Evolutionary conservation across 306 rosid genomes (phyloP).

Genomic region (Malus fusca): DNA sequence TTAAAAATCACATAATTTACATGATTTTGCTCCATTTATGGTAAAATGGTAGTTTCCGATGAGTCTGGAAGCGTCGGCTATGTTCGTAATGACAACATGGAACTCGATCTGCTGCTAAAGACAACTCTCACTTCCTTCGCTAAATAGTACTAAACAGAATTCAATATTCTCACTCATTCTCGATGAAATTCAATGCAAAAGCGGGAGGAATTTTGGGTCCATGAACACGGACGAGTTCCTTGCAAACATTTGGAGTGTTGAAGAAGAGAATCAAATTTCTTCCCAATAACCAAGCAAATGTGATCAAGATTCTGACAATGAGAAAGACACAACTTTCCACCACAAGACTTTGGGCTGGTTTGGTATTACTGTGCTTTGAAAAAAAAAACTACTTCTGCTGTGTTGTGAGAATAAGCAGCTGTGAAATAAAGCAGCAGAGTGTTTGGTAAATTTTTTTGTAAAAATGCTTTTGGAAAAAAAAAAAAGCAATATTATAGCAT

Average conservation of each 20-base stretch:
- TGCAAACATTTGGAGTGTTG: constrained; percentile 52
- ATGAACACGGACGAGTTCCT: constrained; percentile 76
- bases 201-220: constrained; percentile 46
- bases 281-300: constrained; percentile 3
- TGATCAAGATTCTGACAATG: background rate
- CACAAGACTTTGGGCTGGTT: background rate
- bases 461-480: no score
- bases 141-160: constrained; percentile 13
- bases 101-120: constrained; percentile 9
- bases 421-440: no score
- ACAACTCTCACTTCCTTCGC: constrained; percentile 4
- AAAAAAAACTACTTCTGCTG: fast-evolving
- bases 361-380: no score
- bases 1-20: background rate
- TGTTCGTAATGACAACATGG: background rate
- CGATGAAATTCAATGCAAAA: constrained; percentile 51
- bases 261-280: constrained; percentile 30
- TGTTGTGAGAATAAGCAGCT: no score
- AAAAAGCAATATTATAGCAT: no score
- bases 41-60: constrained; percentile 1
- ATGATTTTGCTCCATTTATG: background rate
- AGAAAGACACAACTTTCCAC: constrained; percentile 1
- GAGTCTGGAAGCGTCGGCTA: background rate
- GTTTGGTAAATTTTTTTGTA: no score
- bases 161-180: constrained; percentile 39